Evolutionary conservation across 2,329 filamentous ascomycete genomes (phyloP), one percentile per base, ranked within the genome.

Genomic region (Tolypocladium paradoxum): DNA sequence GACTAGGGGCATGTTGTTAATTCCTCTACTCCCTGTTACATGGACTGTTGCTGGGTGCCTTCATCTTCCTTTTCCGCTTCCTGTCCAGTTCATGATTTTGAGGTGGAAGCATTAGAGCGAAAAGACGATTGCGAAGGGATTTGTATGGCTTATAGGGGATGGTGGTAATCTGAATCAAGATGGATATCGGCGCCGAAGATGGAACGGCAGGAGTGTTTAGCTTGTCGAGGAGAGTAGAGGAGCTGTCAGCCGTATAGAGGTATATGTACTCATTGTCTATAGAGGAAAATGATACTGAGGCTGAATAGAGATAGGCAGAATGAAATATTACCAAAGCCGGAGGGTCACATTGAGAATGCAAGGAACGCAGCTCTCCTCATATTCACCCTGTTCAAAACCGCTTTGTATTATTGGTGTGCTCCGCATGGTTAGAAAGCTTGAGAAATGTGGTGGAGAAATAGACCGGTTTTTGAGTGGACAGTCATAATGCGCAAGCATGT

Each of bases 121-220:
- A 49, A 47, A 55, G 47, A 2, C 50, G 50, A 53, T 35, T 36
- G 37, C 53, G 50, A 33, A 55, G 50, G 22, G 53, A 36, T 33
- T 31, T 20, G 20, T n/a, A 9, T 6, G 53, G 53, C 18, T 47
- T 48, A 33, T 22, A 38, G 8, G 38, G 20, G 34, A 55, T 50
- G 16, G 33, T 37, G 14, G 27, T 40, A 27, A 50, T 46, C 3
- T 46, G 38, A 40, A 55, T 46, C n/a, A 33, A 50, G 9, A 50
- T 18, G 8, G 47, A 48, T 2, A 38, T 37, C 16, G n/a, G 33
- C 3, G 16, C 38, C 16, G 37, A 27, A 6, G 50, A 50, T 9
- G 53, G 31, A 45, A 53, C 20, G 20, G 16, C 20, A 37, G 53
- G 53, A 6, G 27, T 18, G 22, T 47, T 18, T 33, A 55, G 52